A percentile compares a stretch with the other conserved stretches of the same genome.
These are phyloP conservation scores for Claviceps cyperi DNA, from an alignment of 2,329 filamentous ascomycete species.

Conservation along the genomic window DNA sequence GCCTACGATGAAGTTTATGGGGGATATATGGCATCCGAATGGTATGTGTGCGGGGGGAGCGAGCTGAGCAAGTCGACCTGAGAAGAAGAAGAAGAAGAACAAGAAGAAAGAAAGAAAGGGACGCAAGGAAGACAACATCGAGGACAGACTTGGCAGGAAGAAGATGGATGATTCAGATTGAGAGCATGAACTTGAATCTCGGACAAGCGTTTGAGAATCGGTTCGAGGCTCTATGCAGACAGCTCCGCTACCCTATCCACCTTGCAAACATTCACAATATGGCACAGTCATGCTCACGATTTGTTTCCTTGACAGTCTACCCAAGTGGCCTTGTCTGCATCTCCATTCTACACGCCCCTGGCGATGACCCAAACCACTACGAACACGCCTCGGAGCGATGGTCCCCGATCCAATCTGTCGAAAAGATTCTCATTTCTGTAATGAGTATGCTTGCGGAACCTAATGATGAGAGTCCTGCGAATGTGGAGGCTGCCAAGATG, in stretches of 20 bases:
- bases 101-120: background rate
- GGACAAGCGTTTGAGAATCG: too few species aligned
- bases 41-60: constrained; percentile 33
- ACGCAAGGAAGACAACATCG: background rate
- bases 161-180: too few species aligned
- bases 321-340: constrained; percentile 88
- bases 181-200: too few species aligned
- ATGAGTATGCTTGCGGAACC: constrained; percentile 98
- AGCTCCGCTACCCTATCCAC: too few species aligned
- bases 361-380: constrained; percentile 97
- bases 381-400: constrained; percentile 91
- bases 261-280: too few species aligned
- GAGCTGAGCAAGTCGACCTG: too few species aligned
- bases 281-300: background rate
- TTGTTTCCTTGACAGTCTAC: constrained; percentile 48
- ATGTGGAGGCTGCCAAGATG: constrained; percentile 92
- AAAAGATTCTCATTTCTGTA: constrained; percentile 92
- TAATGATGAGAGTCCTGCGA: constrained; percentile 92
- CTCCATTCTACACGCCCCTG: constrained; percentile 91
- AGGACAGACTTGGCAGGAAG: too few species aligned
- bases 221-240: too few species aligned
- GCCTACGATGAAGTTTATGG: constrained; percentile 89
- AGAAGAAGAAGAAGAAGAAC: too few species aligned
- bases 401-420: constrained; percentile 92
- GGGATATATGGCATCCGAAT: constrained; percentile 93